Conservation (phyloP, 2,329 filamentous ascomycete genomes). For the Xylariaceae sp. region DNA sequence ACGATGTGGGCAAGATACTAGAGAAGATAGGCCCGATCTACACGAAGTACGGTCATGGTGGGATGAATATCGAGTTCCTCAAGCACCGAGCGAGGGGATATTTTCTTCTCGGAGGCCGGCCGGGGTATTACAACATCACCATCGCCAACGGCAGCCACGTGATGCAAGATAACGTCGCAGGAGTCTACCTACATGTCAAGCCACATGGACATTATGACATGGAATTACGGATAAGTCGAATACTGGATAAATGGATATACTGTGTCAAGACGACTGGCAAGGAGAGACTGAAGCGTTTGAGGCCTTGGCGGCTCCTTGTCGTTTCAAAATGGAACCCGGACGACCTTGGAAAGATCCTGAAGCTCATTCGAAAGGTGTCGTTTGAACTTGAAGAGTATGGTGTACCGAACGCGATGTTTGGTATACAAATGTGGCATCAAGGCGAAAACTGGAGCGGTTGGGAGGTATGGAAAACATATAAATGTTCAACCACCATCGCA, state of each 20-base stretch:
- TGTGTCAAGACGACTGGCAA: neutral
- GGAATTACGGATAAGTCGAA: constrained; percentile 14
- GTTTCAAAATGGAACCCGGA: constrained; percentile 68
- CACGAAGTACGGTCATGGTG: constrained; percentile 62
- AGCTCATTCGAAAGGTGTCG: neutral
- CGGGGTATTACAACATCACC: constrained; percentile 27
- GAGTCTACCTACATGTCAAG: constrained; percentile 25
- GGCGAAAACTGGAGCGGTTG: too few species aligned
- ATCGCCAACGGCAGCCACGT: constrained; percentile 11
- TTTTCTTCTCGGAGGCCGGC: constrained; percentile 5
- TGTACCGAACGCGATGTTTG: too few species aligned
- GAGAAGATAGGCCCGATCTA: constrained; percentile 66
- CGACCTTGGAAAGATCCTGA: constrained; percentile 50
- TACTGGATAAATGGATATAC: constrained; percentile 24
- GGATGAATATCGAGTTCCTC: constrained; percentile 71
- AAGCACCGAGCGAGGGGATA: constrained; percentile 46
- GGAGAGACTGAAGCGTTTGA: constrained; percentile 4
- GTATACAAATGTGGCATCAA: too few species aligned
- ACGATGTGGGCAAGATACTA: constrained; percentile 60
- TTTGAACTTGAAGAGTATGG: neutral
- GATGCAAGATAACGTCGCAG: constrained; percentile 29
- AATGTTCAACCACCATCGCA: neutral
- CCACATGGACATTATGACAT: constrained; percentile 23
- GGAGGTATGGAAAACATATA: too few species aligned
- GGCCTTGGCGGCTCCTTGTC: constrained; percentile 68